Conservation (phyloP, 2,329 filamentous ascomycete genomes). For the Calonectria hongkongensis region DNA sequence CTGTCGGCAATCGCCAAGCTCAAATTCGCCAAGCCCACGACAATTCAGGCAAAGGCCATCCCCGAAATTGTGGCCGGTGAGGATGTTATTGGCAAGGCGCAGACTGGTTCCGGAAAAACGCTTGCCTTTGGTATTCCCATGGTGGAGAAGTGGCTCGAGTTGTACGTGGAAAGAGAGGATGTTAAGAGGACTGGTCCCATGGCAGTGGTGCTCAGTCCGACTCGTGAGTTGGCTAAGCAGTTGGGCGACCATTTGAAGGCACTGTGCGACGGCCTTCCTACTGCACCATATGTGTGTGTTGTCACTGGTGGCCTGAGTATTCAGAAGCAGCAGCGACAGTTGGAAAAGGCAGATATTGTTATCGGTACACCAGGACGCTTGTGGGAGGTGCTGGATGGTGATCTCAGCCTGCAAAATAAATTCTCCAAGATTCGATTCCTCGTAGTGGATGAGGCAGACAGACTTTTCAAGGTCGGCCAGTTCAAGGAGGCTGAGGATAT, state of each 20-base stretch:
- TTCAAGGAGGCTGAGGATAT: slow-evolving; percentile 97
- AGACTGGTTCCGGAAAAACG: slow-evolving; percentile 97
- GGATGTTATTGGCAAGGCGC: slow-evolving; percentile 96
- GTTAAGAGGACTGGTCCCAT: slow-evolving; percentile 68
- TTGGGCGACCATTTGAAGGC: slow-evolving; percentile 87
- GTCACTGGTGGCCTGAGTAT: slow-evolving; percentile 94
- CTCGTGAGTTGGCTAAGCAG: slow-evolving; percentile 94
- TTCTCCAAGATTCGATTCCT: slow-evolving; percentile 87
- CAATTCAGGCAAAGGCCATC: slow-evolving; percentile 87
- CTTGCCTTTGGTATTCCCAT: slow-evolving; percentile 96
- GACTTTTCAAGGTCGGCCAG: slow-evolving; percentile 92
- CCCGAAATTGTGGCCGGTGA: slow-evolving; percentile 88
- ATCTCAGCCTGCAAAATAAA: slow-evolving; percentile 79
- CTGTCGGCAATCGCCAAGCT: slow-evolving; percentile 85
- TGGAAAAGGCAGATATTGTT: slow-evolving; percentile 92
- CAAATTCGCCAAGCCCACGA: slow-evolving; percentile 86
- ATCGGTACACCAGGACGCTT: slow-evolving; percentile 93
- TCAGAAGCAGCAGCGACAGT: slow-evolving; percentile 93
- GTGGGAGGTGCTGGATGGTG: slow-evolving; percentile 93
- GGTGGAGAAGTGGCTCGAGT: slow-evolving; percentile 85
- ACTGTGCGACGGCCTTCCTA: slow-evolving; percentile 78
- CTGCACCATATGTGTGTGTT: slow-evolving; percentile 85
- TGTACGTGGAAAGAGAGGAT: slow-evolving; percentile 60
- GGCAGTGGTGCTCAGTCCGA: slow-evolving; percentile 91
- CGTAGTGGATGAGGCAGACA: slow-evolving; percentile 95